phyloP scores from a whole-genome alignment of 306 rosid genomes.

The Ochetophila trinervis region DNA sequence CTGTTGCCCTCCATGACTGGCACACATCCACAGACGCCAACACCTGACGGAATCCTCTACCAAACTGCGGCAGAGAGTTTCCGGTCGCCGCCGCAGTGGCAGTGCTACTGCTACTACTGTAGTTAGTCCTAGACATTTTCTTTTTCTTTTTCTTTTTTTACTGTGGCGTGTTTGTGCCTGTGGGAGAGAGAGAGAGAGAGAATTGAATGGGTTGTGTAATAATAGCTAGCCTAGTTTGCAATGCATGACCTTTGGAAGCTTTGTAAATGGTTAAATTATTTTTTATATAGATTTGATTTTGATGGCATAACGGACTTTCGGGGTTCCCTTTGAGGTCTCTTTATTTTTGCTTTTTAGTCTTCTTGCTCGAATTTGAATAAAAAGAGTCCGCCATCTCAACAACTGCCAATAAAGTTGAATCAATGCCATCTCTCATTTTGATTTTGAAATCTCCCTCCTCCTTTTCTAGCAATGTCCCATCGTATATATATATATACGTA shows the following conservation, averaged over 20 bases:
- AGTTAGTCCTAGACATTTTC: background rate
- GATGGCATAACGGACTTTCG: background rate
- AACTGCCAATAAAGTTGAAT: background rate
- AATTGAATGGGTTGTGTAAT: no score
- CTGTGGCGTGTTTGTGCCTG: no score
- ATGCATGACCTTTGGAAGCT: no score
- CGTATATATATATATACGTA: background rate
- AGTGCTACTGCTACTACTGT: background rate
- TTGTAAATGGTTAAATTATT: no score
- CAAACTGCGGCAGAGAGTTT: background rate
- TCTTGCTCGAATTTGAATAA: slow-evolving; percentile 19
- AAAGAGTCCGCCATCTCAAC: slow-evolving; percentile 21
- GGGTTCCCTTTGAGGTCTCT: background rate
- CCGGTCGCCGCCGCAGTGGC: background rate
- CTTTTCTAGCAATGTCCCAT: background rate
- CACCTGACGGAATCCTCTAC: background rate
- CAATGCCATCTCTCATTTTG: background rate
- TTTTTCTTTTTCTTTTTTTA: no score
- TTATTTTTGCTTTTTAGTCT: background rate
- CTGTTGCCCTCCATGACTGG: slow-evolving; percentile 19
- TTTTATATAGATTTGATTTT: no score
- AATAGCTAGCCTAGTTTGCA: no score
- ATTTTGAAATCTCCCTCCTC: background rate
- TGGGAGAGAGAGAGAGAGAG: no score
- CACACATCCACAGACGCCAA: background rate